Evolutionary conservation across 2,329 filamentous ascomycete genomes (phyloP), one percentile per base, ranked within the genome.

Genomic region (Pseudocercospora pini-densiflorae): DNA sequence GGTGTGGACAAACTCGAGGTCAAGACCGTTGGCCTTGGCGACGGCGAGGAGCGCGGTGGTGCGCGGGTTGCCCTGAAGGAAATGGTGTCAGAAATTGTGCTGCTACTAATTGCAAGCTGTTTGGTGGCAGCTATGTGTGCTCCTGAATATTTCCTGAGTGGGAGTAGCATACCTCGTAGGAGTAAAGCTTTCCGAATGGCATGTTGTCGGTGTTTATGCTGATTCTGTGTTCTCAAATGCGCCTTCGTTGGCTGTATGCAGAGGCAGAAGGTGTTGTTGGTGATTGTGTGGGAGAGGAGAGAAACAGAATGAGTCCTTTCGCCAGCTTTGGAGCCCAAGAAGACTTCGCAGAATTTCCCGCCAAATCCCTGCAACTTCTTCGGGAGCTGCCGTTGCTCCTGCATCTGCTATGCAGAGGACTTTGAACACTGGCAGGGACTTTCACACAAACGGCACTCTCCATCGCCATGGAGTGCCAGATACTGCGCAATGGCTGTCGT

Each of bases 21-120:
- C 93, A 80, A 99, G 88, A 81, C 91, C 90, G 85, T 98, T 98
- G 85, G 93, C 93, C 90, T 99, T 98, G 77, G 95, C 95, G 79
- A 97, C 92, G 77, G 92, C 94, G 81, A 90, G 89, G 83, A 97
- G 92, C 81, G 90, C 90, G 78, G 91, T 92, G 82, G 91, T 92
- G 86, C 94, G 94, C 83, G 92, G 86, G 88, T 97, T 97, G 80
- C 87, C 88, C 94, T 97, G 68, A 23, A n/a, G 49, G 51, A 64
- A 60, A 8, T 19, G 61, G 43, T 51, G 62, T 61, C 33, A 60
- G 29, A 54, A 47, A 43, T 43, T 43, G 40, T 43, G 40, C 40
- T 43, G 40, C 40, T 43, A 43, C 40, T 43, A 19, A 43, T 43
- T 19, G 40, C 40, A 19, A 53, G 61, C 45, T 62, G 58, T 47